phyloP scores from a whole-genome alignment of 441 rosid genomes.

The Rhodomyrtus psidioides region DNA sequence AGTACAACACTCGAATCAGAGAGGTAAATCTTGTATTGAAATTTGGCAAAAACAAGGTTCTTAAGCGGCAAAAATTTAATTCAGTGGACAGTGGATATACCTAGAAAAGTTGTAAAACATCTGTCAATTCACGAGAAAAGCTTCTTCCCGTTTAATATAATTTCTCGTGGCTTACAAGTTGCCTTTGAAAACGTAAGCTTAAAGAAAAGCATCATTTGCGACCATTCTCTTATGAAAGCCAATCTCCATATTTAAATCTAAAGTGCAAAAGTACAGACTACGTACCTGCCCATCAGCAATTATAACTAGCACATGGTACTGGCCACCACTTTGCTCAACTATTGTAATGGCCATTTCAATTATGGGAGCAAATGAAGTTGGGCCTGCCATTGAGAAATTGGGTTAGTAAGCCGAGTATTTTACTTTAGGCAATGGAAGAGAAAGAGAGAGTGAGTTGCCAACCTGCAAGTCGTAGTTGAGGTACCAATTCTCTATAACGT shows the following conservation, averaged over 20 bases:
- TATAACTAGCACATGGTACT: conserved; percentile 15
- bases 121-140: neutral
- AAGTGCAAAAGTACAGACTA: neutral
- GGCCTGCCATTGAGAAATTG: neutral
- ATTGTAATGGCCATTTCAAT: conserved; percentile 14
- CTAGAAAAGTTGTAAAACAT: neutral
- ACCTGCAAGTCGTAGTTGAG: conserved; percentile 16
- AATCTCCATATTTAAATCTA: neutral
- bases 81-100: neutral
- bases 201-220: neutral
- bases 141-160: neutral
- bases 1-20: neutral
- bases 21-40: neutral
- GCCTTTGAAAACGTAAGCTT: neutral
- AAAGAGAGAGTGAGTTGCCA: neutral
- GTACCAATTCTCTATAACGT: conserved; percentile 9
- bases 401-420: neutral
- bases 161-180: neutral
- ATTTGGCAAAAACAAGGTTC: neutral
- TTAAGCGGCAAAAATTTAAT: neutral
- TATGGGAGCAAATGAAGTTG: conserved; percentile 14
- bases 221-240: neutral
- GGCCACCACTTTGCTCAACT: conserved; percentile 13
- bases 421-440: neutral
- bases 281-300: conserved; percentile 18